Evolutionary conservation across 345 rosid species (phyloP), one percentile per base, ranked within the genome.

Genomic region (Camelina neglecta): DNA sequence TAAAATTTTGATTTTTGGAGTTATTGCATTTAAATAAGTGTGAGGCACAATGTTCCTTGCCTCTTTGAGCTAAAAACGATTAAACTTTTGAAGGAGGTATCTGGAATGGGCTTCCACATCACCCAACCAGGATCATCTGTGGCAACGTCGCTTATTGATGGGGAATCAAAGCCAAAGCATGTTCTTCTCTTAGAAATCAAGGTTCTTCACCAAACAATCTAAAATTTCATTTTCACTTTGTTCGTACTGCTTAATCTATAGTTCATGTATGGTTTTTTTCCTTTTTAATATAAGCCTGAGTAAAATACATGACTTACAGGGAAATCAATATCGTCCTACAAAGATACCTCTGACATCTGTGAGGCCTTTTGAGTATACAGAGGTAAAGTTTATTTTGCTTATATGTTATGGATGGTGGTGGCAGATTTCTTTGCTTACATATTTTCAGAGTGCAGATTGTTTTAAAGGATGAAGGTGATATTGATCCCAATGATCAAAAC

Each of bases 81-180:
- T 80, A 77, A 73, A 82, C 57, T 80, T 63, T 78, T 74, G 63
- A 83, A 94, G 98, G 99, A 95, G 84, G 93, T 95, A 76, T 84
- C 91, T 18, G 99, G 99, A 58, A 92, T 95, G 97, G 99, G 99
- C 70, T 95, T 95, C 79, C 99, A 95, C 84, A 84, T 95, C 66
- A 92, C 97, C n/a, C 99, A 92, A 84, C 97, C 99, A 20, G 97
- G 99, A 73, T 95, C 99, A 65, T 95, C 99, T n/a, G 85, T 95
- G 61, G 99, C 99, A 63, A 95, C 99, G 4, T 95, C 99, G 56
- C 88, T 95, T 55, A 95, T 95, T 79, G 97, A 92, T 82, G 99
- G 99, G 73, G 99, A 95, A 80, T 92, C 99, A 76, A 95, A 90
- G 83, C 99, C 91, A 58, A 95, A 95, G 81, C 99, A 95, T 81